Percentiles rank a stretch among this genome's conserved stretches.
Conservation (phyloP, 257 asterid genomes). For the Mitragyna speciosa region DNA sequence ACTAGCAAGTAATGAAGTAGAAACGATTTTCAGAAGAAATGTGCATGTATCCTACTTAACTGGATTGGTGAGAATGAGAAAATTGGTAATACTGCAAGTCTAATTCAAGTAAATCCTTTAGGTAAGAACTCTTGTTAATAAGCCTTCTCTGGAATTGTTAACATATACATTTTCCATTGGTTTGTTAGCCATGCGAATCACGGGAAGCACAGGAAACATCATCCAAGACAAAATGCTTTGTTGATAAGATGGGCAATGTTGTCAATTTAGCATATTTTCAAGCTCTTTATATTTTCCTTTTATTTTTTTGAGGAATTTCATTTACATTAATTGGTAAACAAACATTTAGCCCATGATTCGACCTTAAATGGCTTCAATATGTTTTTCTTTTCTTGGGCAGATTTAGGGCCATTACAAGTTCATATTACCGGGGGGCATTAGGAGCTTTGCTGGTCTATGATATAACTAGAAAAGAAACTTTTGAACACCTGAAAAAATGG, state of each 20-base stretch:
- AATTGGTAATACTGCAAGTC: not conserved
- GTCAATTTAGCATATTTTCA: not conserved
- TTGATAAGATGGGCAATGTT: not conserved
- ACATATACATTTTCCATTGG: not conserved
- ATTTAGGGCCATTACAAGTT: constrained; percentile 86
- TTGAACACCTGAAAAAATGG: constrained; percentile 73
- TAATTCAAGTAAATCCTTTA: not conserved
- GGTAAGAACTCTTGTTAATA: not conserved
- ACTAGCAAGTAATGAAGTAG: not conserved
- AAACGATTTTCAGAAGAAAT: not conserved
- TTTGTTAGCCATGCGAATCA: not conserved
- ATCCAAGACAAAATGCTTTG: not conserved
- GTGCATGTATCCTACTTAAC: not conserved
- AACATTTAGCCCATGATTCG: not conserved
- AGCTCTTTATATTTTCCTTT: not conserved
- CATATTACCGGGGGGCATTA: constrained; percentile 81
- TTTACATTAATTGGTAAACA: not conserved
- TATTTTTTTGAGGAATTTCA: not conserved
- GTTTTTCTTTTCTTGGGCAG: constrained; percentile 28
- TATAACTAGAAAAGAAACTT: constrained; percentile 60
- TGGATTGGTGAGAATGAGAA: not conserved
- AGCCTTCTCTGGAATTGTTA: not conserved
- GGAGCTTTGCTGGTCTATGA: constrained; percentile 84
- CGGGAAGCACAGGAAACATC: constrained; percentile 18
- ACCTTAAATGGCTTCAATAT: not conserved